These are phyloP conservation scores for Lasiodiplodia hormozganensis DNA, from an alignment of 2,329 filamentous ascomycete genomes.

Conservation along the genomic window DNA sequence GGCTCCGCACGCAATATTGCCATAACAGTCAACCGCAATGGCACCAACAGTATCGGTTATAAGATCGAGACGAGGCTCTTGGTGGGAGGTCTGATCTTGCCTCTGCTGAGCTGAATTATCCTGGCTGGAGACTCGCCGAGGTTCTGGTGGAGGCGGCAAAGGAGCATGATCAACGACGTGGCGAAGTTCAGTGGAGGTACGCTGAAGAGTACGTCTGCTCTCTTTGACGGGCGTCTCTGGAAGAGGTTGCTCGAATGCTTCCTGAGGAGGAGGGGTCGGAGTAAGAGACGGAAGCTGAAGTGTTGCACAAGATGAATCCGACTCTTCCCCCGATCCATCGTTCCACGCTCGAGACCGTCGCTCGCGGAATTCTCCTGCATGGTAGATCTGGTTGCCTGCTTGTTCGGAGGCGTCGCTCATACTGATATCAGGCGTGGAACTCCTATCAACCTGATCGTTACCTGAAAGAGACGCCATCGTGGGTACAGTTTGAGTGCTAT, in stretches of 20 bases:
- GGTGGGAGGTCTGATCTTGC: background rate
- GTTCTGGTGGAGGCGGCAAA: constrained; percentile 6
- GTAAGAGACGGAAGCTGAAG: constrained; percentile 35
- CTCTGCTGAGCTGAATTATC: background rate
- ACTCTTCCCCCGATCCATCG: constrained; percentile 47
- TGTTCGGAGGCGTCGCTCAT: constrained; percentile 37
- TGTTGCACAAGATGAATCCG: constrained; percentile 38
- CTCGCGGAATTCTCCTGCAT: background rate
- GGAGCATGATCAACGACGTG: constrained; percentile 21
- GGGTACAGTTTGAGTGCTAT: constrained; percentile 51
- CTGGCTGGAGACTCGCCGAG: background rate
- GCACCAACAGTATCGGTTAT: constrained; percentile 95
- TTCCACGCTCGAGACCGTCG: constrained; percentile 35
- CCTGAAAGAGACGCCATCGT: constrained; percentile 37
- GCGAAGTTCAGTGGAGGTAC: constrained; percentile 18
- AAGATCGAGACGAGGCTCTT: constrained; percentile 58
- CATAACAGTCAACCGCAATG: constrained; percentile 85
- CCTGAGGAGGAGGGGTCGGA: constrained; percentile 34
- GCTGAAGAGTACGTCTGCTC: background rate
- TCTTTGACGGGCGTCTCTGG: constrained; percentile 1
- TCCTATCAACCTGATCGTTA: background rate
- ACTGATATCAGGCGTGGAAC: constrained; percentile 9
- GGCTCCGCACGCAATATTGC: constrained; percentile 90
- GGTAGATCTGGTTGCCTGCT: background rate
- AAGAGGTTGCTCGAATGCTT: constrained; percentile 13